Evolutionary conservation across 2,329 filamentous ascomycete species (phyloP).

Genomic region (Neoscytalidium dimidiatum): DNA sequence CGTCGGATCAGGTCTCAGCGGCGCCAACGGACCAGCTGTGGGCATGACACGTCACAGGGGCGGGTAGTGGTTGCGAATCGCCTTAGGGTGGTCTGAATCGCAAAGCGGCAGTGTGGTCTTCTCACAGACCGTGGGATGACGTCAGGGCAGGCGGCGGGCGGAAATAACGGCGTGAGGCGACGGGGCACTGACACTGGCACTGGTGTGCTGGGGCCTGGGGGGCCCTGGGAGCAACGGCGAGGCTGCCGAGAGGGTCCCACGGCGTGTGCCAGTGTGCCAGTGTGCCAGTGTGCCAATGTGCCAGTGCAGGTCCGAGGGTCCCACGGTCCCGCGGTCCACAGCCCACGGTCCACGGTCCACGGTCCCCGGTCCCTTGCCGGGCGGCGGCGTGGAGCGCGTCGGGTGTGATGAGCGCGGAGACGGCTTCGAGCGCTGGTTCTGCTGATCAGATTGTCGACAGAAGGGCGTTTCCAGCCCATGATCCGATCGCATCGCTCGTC

Average conservation of each 20-base stretch:
- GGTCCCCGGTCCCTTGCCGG: too few species aligned
- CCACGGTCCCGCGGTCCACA: too few species aligned
- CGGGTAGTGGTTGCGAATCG: not conserved
- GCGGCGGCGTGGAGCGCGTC: not conserved
- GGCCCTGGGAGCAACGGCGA: too few species aligned
- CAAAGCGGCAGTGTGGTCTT: not conserved
- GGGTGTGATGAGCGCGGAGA: slow-evolving; percentile 4
- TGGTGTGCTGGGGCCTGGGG: too few species aligned
- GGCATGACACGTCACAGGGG: slow-evolving; percentile 13
- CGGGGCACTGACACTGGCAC: too few species aligned
- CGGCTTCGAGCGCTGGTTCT: not conserved
- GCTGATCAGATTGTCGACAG: not conserved
- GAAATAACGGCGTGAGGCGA: not conserved
- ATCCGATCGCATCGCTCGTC: not conserved
- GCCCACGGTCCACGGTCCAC: too few species aligned
- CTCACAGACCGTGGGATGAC: not conserved
- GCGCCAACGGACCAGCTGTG: not conserved
- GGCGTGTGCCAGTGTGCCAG: too few species aligned
- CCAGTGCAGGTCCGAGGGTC: too few species aligned
- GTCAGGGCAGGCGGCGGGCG: not conserved
- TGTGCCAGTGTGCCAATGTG: too few species aligned
- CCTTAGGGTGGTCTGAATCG: not conserved
- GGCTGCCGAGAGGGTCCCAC: not conserved
- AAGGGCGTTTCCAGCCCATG: too few species aligned
- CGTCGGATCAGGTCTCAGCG: not conserved